Evolutionary conservation across 192 early-diverging fungal species (phyloP), one percentile per base, ranked within the genome.

Genomic region (Allomyces macrogynus): DNA sequence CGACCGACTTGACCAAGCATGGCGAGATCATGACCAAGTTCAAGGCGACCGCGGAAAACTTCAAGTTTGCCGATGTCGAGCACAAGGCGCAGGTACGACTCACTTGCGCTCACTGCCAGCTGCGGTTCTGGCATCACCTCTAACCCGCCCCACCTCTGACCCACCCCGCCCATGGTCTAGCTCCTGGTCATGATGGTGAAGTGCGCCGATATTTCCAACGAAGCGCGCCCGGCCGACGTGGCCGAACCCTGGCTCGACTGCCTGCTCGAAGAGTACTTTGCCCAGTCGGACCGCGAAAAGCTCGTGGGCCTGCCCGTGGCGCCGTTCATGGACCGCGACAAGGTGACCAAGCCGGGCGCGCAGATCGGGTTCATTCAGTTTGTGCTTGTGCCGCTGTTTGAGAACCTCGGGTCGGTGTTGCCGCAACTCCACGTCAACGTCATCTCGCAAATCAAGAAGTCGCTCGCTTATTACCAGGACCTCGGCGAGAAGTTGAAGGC

Each of bases 131-230:
- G n/a, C n/a, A n/a, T n/a, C n/a, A n/a, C n/a, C n/a, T n/a, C n/a
- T n/a, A n/a, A n/a, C n/a, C n/a, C n/a, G n/a, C n/a, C n/a, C n/a
- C n/a, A n/a, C n/a, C n/a, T n/a, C n/a, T n/a, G n/a, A n/a, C n/a
- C n/a, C n/a, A n/a, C n/a, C n/a, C n/a, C n/a, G n/a, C n/a, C n/a
- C n/a, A n/a, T n/a, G n/a, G n/a, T n/a, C n/a, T 24, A 79, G 74
- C 70, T 82, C 18, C 62, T 82, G 20, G 77, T 79, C 67, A 72
- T 80, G 66, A 70, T 82, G 26, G 70, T 76, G 24, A 82, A 82
- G 61, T 80, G 80, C 65, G 71, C 77, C 42, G 80, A 82, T 60
- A 80, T 82, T 49, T 73, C 70, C 44, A 82, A 82, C 69, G 80
- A 82, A 72, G 80, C 77, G 20, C 68, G 80, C 27, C 80, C 80